Base-by-base conservation (phyloP, 2,329 filamentous ascomycete genomes). In the Coniochaeta ligniaria region DNA sequence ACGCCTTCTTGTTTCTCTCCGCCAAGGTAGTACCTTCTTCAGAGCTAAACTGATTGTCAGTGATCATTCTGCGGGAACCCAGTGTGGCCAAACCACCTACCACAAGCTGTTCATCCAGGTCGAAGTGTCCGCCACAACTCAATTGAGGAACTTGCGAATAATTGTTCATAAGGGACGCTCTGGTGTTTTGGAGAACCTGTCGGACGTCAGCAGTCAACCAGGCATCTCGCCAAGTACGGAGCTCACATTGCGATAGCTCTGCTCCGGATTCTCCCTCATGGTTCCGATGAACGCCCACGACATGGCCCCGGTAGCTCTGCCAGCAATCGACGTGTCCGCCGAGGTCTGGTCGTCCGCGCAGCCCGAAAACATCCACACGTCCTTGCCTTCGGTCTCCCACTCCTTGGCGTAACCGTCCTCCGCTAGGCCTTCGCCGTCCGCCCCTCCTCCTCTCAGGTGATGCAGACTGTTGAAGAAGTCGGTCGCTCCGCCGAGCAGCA, bases 291-390 rank as follows among this genome's bases (percentile, higher is more conserved):
- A 99, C 2, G 95, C 95, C 87, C 90, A 97, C 3, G 92, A 96
- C 95, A 99, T 98, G 74, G 95, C 95, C 60, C 95, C 95, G 0
- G 95, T 99, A 38, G 95, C 94, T 76, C 97, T 83, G 60, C 92
- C 87, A 52, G 83, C 85, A 66, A 98, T 97, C 31, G 87, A 90
- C 16, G 95, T 93, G 74, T 99, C 95, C 76, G 92, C 90, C 47
- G 47, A 52, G 67, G 94, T 99, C 76, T 98, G 95, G 63, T 88
- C 86, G 72, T 99, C 95, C 76, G 96, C 97, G 78, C 91, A 96
- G 61, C 95, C 95, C 63, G 91, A 96, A 89, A 92, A 96, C 91
- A 97, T 96, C 72, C 98, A 86, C 36, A 99, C 94, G 22, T 52
- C 73, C 61, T 76, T 75, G 5, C 69, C 70, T 61, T 76, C 73